Conservation (phyloP, 306 rosid genomes). For the Sicyos edulis region DNA sequence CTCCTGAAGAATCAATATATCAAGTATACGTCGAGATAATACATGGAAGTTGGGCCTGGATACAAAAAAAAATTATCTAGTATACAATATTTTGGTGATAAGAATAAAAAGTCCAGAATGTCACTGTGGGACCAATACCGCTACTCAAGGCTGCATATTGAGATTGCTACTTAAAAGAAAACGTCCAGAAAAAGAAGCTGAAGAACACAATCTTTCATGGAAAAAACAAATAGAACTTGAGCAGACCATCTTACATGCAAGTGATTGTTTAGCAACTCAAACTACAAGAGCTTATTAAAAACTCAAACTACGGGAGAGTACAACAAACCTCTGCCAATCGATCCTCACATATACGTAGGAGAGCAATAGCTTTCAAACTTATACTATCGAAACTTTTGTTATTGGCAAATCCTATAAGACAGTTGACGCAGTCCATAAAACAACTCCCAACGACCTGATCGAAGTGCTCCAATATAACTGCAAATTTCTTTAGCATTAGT, state of each 20-base stretch:
- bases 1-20: not conserved
- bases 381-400: constrained; percentile 85
- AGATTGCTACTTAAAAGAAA: not conserved
- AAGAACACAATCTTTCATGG: not conserved
- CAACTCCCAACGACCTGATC: constrained; percentile 99
- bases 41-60: too few species aligned
- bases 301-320: constrained; percentile 8
- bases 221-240: not conserved
- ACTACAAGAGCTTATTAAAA: too few species aligned
- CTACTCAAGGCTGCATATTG: constrained; percentile 5
- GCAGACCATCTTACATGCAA: not conserved
- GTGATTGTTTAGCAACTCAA: not conserved
- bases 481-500: constrained; percentile 42
- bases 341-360: constrained; percentile 95
- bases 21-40: not conserved
- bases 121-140: not conserved
- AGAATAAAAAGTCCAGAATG: not conserved
- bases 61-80: too few species aligned
- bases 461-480: constrained; percentile 99
- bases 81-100: not conserved
- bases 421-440: constrained; percentile 98
- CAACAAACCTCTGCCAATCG: constrained; percentile 98
- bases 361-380: constrained; percentile 99
- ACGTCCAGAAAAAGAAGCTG: too few species aligned
- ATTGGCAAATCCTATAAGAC: constrained; percentile 93